Evolutionary conservation across 1,139 yeast genomes (phyloP).

Genomic region (Protomyces inundatus): DNA sequence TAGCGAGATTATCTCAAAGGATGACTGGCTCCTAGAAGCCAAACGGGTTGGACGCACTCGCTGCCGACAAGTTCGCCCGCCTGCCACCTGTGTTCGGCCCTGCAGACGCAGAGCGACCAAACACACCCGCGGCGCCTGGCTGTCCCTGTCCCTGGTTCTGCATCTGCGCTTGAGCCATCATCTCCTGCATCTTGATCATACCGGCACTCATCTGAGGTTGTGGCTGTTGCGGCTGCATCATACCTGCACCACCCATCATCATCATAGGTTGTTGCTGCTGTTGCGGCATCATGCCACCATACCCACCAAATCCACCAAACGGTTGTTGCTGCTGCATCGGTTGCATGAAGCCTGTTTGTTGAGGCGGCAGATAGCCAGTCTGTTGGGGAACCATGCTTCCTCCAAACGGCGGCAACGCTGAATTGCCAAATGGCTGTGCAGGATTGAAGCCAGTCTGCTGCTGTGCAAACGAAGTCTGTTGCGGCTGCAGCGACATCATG

Average conservation of each 20-base stretch:
- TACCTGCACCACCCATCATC: conserved; percentile 4
- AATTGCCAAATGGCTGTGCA: conserved; percentile 17
- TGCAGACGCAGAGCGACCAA: conserved; percentile 10
- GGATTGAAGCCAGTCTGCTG: conserved; percentile 25
- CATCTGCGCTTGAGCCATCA: conserved; percentile 24
- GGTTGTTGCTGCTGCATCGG: conserved; percentile 40
- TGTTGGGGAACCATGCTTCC: conserved; percentile 21
- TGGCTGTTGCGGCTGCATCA: conserved; percentile 29
- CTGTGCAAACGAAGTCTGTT: conserved; percentile 44
- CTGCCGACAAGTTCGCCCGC: conserved; percentile 8
- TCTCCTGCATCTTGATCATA: conserved; percentile 24
- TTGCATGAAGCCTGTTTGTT: conserved; percentile 21
- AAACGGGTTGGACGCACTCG: conserved; percentile 21
- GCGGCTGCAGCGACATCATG: conserved; percentile 37
- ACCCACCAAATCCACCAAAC: conserved; percentile 33
- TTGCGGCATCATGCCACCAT: conserved; percentile 29
- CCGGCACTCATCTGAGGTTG: conserved; percentile 32
- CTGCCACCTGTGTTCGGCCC: conserved; percentile 9
- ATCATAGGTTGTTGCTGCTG: conserved; percentile 34
- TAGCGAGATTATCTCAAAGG: neutral
- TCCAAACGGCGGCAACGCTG: conserved; percentile 25
- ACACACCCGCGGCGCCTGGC: conserved; percentile 3
- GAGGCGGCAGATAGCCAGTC: conserved; percentile 28
- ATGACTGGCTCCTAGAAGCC: conserved; percentile 1
- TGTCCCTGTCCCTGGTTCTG: neutral